Base-by-base conservation (phyloP, 139 green algal genomes). In the Ettlia oleoabundans region DNA sequence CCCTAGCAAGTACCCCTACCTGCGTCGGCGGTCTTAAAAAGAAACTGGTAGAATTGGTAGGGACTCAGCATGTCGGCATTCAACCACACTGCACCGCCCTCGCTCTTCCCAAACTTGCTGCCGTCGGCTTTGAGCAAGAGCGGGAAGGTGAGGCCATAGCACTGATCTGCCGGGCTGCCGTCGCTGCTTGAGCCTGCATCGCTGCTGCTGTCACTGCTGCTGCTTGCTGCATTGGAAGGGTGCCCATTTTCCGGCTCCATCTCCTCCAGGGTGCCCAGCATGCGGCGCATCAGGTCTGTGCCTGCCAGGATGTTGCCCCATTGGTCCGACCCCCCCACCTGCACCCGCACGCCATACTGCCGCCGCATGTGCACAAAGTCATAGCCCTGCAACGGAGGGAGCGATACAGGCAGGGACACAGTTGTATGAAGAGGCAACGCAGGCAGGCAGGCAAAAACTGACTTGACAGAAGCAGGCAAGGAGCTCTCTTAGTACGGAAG, bases 41-140 rank as follows among this genome's bases (percentile, higher is more conserved):
- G 87, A 78, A 96, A 93, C 91, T 99, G 96, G 87, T 99, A 99
- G 83, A 99, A 98, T 84, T 98, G 95, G 91, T 98, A 99, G 21
- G 97, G 95, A 0, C 93, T 98, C 42, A 99, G 91, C 85, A 93
- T 95, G 33, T 95, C 92, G 6, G 92, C 76, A 24, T 78, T 62
- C 64, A 90, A 43, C 76, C 83, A 85, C n/a, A 99, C 82, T 30
- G 96, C 97, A 18, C 97, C 97, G 33, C 86, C 89, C 76, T 95
- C 95, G 24, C 90, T 96, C 86, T 99, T 99, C 83, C 97, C 97
- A 86, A 98, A 98, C 88, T 99, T 99, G 73, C 81, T 94, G 43
- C 97, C 97, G 84, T 98, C 95, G 15, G 91, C 89, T 71, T 97
- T 90, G 42, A 90, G 86, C 67, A 98, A 92, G 40, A 99, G 87